Conservation (phyloP, 129 eudicot species). For the Arctium lappa region DNA sequence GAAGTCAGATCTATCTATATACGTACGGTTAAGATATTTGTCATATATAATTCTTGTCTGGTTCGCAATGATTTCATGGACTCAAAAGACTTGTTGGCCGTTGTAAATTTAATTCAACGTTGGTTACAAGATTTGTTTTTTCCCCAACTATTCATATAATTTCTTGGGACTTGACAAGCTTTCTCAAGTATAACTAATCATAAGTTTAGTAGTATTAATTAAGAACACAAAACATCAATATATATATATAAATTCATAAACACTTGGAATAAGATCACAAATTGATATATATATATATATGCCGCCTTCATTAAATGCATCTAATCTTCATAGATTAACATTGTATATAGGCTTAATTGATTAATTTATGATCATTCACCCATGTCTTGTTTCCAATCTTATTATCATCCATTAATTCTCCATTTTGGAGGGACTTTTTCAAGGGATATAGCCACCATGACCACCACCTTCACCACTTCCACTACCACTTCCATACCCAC, state of each 20-base stretch:
- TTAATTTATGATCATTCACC: neutral
- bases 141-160: too few species aligned
- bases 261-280: constrained; percentile 17
- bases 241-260: neutral
- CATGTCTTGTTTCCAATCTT: constrained; percentile 14
- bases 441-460: constrained; percentile 40
- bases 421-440: neutral
- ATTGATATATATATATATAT: neutral
- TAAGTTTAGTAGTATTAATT: neutral
- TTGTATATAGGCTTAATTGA: neutral
- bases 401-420: constrained; percentile 1
- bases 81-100: too few species aligned
- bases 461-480: constrained; percentile 38
- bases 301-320: constrained; percentile 1
- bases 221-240: neutral
- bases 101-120: too few species aligned
- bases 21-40: too few species aligned
- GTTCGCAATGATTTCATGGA: too few species aligned
- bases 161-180: too few species aligned
- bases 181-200: too few species aligned
- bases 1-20: too few species aligned
- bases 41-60: too few species aligned
- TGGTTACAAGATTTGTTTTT: too few species aligned
- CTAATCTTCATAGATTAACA: constrained; percentile 2
- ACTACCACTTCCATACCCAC: constrained; percentile 31